phyloP scores from a whole-genome alignment of 768 basidiomycete species.

The Strobilomyces dryophilus region DNA sequence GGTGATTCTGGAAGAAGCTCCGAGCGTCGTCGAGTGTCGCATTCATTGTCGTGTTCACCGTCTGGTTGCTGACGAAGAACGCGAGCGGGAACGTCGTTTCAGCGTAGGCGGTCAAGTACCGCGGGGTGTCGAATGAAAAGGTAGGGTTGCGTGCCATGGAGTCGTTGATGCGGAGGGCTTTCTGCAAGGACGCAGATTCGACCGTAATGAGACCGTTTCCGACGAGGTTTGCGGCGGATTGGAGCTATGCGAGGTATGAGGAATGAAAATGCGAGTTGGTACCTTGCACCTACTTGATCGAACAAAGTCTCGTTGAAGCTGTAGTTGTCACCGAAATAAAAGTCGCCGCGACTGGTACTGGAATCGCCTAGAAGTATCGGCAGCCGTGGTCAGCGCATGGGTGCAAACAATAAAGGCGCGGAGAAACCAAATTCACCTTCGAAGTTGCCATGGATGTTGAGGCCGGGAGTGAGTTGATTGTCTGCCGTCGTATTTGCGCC shows the following conservation, averaged over 20 bases:
- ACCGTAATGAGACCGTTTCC: slow-evolving; percentile 19
- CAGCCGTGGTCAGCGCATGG: background rate
- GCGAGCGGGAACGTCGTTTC: slow-evolving; percentile 23
- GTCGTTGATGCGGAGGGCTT: slow-evolving; percentile 20
- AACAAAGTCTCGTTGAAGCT: slow-evolving; percentile 27
- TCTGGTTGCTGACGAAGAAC: slow-evolving; percentile 25
- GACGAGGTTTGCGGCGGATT: slow-evolving; percentile 14
- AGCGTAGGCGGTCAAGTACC: slow-evolving; percentile 19
- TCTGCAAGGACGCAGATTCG: slow-evolving; percentile 20
- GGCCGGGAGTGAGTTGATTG: slow-evolving; percentile 12
- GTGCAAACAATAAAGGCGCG: background rate
- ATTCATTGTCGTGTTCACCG: slow-evolving; percentile 14
- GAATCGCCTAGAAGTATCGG: slow-evolving; percentile 15
- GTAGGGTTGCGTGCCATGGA: slow-evolving; percentile 24
- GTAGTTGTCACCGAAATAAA: slow-evolving; percentile 25
- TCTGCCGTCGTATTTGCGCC: slow-evolving; percentile 19
- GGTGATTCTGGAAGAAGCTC: slow-evolving; percentile 17
- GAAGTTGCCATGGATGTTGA: slow-evolving; percentile 23
- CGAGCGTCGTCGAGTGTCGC: slow-evolving; percentile 13
- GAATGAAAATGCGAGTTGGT: background rate
- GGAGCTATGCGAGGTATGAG: slow-evolving; percentile 10
- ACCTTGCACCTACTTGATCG: slow-evolving; percentile 5
- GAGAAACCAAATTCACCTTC: slow-evolving; percentile 11
- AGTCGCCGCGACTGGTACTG: slow-evolving; percentile 23
- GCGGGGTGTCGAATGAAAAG: slow-evolving; percentile 19